Base-by-base conservation (phyloP, 768 basidiomycete genomes). In the Pulveroboletus sp. region DNA sequence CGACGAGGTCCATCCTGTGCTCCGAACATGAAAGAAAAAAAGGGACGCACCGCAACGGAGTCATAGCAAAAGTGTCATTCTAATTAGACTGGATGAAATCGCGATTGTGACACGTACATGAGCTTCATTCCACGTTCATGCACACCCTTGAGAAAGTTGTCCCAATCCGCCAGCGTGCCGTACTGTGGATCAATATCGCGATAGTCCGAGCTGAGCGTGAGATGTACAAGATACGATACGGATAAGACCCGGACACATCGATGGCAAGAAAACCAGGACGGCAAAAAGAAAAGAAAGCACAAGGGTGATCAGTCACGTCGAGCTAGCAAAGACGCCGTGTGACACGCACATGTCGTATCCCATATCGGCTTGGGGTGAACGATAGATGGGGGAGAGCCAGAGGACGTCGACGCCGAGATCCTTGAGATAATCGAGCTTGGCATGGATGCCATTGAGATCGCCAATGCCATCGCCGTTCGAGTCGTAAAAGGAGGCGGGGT, bases 1-100 rank as follows among this genome's bases (percentile, higher is more conserved):
- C 81, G 23, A 88, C 87, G 2, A 90, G 75, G 59, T 90, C 86
- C 81, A 87, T 85, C 68, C 84, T 85, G 61, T 40, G 53, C 41
- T 19, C n/a, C n/a, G n/a, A n/a, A n/a, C n/a, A n/a, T n/a, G n/a
- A n/a, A n/a, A n/a, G 8, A 9, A 35, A 46, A 33, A 40, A 32
- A 43, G 47, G 45, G 40, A 56, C 45, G 44, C 34, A 40, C 46
- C 40, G 20, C 19, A 39, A 50, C 32, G 41, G 42, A 27, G 36
- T 16, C n/a, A 47, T 17, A 29, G 34, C 29, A 25, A 17, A 20
- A 33, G 45, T 37, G 32, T 21, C 37, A 53, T 33, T n/a, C 35
- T 13, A 48, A 35, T 51, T 19, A 21, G 25, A 34, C 31, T 51
- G 14, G 3, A 10, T 44, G 11, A 24, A 21, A 53, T 46, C 52